Base-by-base conservation (phyloP, 164 flowering plant genomes). In the Tinospora cordifolia region DNA sequence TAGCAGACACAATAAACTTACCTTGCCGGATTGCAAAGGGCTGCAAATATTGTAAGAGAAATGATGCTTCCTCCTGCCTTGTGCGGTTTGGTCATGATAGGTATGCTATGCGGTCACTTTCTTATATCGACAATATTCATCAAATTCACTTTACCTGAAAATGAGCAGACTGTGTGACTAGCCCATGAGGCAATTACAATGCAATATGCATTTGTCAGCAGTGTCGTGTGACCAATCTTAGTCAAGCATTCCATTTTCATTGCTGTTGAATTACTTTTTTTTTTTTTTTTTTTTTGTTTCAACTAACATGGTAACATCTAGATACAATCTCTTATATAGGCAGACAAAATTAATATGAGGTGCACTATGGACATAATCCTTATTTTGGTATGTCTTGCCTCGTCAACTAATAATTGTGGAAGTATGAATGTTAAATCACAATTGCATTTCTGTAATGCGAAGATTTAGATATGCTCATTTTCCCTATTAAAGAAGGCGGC, bases 1-100 rank as follows among this genome's bases (percentile, higher is more conserved):
- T 90, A 64, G 99, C 99, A 58, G 99, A 92, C 75, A 59, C 81
- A 47, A 89, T 94, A 73, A 89, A 90, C 71, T 81, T 94, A 77
- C 97, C 97, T 0, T 94, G 99, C 79, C 93, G 99, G 74, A 85
- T 94, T 75, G 97, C 94, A 14, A 92, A 80, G 77, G 99, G 99
- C 41, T 92, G 99, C 83, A 90, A 86, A 76, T 86, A 87, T 76
- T 94, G 99, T 76, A 76, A 66, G 72, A 80, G 88, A 77, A 85
- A 81, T 67, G 89, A 89, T 81, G 93, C 94, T 75, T 80, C 98
- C 22, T 92, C 99, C 40, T 94, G 99, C 78, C 88, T 94, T 69
- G 97, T 94, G 49, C 85, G 88, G 46, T 90, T 92, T 81, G 97
- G 84, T 67, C 74, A 76, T 78, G 93, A 88, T 72, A 89, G 88